Percentiles rank a stretch among this genome's conserved stretches.
phyloP scores from a whole-genome alignment of 306 rosid species.

The Ceratonia siliqua region DNA sequence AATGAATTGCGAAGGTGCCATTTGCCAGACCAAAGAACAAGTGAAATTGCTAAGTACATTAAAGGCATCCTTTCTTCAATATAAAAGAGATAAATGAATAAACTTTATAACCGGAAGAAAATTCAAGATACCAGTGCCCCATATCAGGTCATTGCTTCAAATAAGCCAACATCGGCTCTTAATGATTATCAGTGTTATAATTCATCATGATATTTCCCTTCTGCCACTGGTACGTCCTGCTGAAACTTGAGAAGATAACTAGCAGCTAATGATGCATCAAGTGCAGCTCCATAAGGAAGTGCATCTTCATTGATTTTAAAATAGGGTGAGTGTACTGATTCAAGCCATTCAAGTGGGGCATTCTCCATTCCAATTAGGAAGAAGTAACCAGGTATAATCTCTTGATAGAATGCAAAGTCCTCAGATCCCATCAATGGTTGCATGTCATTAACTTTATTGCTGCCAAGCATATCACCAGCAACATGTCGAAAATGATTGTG shows the following conservation, averaged over 20 bases:
- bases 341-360: conserved; percentile 42
- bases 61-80: background rate
- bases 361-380: conserved; percentile 78
- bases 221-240: conserved; percentile 34
- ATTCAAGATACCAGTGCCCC: conserved; percentile 6
- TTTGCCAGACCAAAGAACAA: background rate
- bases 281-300: conserved; percentile 91
- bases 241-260: conserved; percentile 53
- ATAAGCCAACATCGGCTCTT: conserved; percentile 10
- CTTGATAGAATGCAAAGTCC: conserved; percentile 87
- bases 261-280: conserved; percentile 81
- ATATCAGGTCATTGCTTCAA: conserved; percentile 9
- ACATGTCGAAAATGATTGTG: conserved; percentile 60
- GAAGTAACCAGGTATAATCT: conserved; percentile 76
- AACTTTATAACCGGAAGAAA: background rate
- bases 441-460: conserved; percentile 48
- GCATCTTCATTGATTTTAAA: conserved; percentile 76
- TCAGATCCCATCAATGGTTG: conserved; percentile 80
- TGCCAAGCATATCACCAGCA: conserved; percentile 69
- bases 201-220: conserved; percentile 56
- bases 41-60: background rate
- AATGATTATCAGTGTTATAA: conserved; percentile 40
- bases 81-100: background rate
- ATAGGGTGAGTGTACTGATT: conserved; percentile 59
- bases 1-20: background rate